Base-by-base conservation (phyloP, 129 eudicot species). In the Oenanthe sinensis region DNA sequence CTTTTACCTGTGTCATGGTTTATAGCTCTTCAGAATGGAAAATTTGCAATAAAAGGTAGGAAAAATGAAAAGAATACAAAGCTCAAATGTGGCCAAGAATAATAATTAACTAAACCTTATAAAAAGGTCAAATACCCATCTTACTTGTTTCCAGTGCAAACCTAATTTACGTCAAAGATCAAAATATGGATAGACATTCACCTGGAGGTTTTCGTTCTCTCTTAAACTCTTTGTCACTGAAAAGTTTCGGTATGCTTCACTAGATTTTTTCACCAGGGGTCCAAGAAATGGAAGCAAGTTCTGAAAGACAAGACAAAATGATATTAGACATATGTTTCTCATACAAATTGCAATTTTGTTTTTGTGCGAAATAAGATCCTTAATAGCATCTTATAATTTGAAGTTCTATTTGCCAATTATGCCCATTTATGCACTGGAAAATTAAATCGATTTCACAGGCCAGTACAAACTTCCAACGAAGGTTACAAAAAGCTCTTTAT, bases 141-240 rank as follows among this genome's bases (percentile, higher is more conserved):
- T 63, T 26, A 14, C 19, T 30, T 42, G 68, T 30, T 67, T 30
- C 43, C 17, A 15, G 19, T 30, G 28, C 72, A 33, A 42, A 30
- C 72, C 72, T 67, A 67, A 30, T 33, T 30, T 33, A 30, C 43
- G 19, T 30, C 33, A 4, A 67, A 67, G 42, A 67, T 67, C 42
- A 67, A 15, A 67, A 13, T 30, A 12, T 39, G 72, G 36, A 63
- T 83, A 71, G 36, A 67, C 20, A 84, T 73, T 50, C 82, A 91
- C 99, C 96, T 90, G 97, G 52, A 96, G 91, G 86, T 89, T 90
- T 79, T 96, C 99, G 69, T 90, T 90, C 82, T 96, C 89, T 84
- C 97, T 87, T 81, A 96, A 80, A 69, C 92, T 90, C 89, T 90
- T 91, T 55, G 92, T 90, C 80, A 95, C 97, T 6, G 92, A 81